Base-by-base conservation (phyloP, 1,284 basidiomycete genomes). In the Gymnopus androsaceus region DNA sequence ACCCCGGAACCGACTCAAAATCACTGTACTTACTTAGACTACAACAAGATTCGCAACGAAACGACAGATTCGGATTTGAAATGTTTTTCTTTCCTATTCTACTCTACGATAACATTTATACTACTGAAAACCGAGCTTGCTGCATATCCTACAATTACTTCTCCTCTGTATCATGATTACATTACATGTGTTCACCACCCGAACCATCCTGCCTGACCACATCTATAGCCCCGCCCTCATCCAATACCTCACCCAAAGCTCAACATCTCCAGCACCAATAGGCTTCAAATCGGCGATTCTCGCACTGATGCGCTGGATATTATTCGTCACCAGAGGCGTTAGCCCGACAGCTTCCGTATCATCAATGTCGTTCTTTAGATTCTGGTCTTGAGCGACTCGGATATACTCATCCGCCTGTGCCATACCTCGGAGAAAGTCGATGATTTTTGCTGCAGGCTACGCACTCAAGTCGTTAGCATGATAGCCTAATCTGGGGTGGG, bases 221-320 rank as follows among this genome's bases (percentile, higher is more conserved):
- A n/a, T n/a, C n/a, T 27, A 53, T 11, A 53, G 14, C 27, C 51
- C 51, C 9, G 21, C 11, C 27, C 4, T 21, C 6, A n/a, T 62
- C 70, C 68, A 69, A 54, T 69, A 68, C 28, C 48, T 60, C 8
- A 69, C 59, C 68, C 68, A 71, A 27, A 53, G 48, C 12, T 51
- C 50, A 27, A 56, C 65, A 54, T 71, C 67, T 14, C 58, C 55
- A 12, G 34, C 15, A 11, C 54, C 49, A 36, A 72, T 51, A 15
- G 60, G 42, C 12, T 36, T 40, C 11, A 68, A 40, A 4, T 54
- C 52, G n/a, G 59, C 56, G 56, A 72, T 63, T 3, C 64, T 59
- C 28, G 45, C 25, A 42, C 71, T 70, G 11, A 67, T 23, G 3
- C 37, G 47, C 27, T 63, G 58, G n/a, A 63, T 58, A 48, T 67